Base-by-base conservation (phyloP, 1,284 basidiomycete genomes). In the Trichosporon asahii region DNA sequence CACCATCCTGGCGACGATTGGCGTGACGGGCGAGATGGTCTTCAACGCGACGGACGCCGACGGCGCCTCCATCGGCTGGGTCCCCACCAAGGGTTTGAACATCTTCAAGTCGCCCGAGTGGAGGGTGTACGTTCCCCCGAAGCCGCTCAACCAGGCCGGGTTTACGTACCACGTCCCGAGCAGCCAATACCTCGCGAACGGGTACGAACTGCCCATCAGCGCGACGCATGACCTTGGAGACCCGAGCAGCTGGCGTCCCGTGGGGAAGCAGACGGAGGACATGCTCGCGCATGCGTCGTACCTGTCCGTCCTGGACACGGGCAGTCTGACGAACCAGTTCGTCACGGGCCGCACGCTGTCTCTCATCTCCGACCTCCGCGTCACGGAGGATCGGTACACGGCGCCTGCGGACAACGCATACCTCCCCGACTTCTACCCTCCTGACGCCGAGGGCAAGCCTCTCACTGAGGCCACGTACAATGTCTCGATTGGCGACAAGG, bases 111-210 rank as follows among this genome's bases (percentile, higher is more conserved):
- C 31, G 15, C 15, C 66, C 15, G 21, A 31, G 25, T 14, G 60
- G 23, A 57, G 57, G 27, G 57, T 67, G 15, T 67, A 67, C 37
- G 66, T 67, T 25, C 23, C 18, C 12, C 66, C 66, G 8, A 46
- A 23, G 23, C 60, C 66, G 4, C 25, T 63, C 21, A 4, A 44
- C 23, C 15, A 67, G 37, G 23, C 35, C n/a, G 66, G 44, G 14
- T 63, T 61, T 40, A 15, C 35, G 18, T 67, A 67, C 66, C 60
- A 63, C 57, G 66, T 63, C 37, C 57, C 31, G 15, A 63, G 57
- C 12, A 25, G 66, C 57, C 23, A 46, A 33, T 67, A 67, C 66
- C 55, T 25, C 8, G 33, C 57, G 12, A 49, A 46, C 37, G 66
- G 66, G 6, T 67, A 67, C 57, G 60, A 67, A 18, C 11, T 63